Conservation (phyloP, 2,329 filamentous ascomycete genomes). For the Apiospora hydei region DNA sequence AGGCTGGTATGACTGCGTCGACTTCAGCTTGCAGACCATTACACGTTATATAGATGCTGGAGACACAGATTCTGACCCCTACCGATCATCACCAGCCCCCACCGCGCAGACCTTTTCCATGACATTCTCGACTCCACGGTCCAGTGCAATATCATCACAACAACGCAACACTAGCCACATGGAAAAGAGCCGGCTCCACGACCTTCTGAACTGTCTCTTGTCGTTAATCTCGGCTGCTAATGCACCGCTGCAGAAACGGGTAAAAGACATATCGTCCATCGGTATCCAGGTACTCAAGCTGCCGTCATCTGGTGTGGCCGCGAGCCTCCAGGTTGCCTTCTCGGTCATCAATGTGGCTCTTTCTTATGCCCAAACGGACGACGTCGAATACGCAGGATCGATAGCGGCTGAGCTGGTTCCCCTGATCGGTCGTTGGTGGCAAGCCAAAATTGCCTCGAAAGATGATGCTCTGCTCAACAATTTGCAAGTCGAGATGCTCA, state of each 20-base stretch:
- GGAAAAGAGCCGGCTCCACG: constrained; percentile 50
- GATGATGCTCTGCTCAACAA: constrained; percentile 65
- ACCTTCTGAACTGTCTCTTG: constrained; percentile 71
- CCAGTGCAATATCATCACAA: constrained; percentile 33
- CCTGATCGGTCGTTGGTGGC: constrained; percentile 79
- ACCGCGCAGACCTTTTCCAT: constrained; percentile 36
- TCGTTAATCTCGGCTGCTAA: constrained; percentile 70
- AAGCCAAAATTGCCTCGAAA: constrained; percentile 68
- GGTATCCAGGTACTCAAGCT: constrained; percentile 68
- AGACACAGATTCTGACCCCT: constrained; percentile 44
- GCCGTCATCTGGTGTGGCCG: constrained; percentile 64
- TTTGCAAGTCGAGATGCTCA: constrained; percentile 80
- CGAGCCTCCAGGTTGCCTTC: constrained; percentile 76
- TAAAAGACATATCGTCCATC: constrained; percentile 61
- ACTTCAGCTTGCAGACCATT: constrained; percentile 75
- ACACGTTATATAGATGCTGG: constrained; percentile 54
- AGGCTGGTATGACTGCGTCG: constrained; percentile 72
- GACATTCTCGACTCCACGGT: constrained; percentile 41
- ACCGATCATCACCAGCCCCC: constrained; percentile 57
- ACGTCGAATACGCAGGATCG: constrained; percentile 66
- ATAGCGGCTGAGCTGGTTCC: constrained; percentile 71
- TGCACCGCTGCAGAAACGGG: constrained; percentile 67
- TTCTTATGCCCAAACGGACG: constrained; percentile 70
- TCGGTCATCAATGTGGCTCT: constrained; percentile 77
- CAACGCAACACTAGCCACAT: constrained; percentile 37